These are phyloP conservation scores for Mycena rebaudengoi DNA, from an alignment of 768 basidiomycete species.

Conservation along the genomic window DNA sequence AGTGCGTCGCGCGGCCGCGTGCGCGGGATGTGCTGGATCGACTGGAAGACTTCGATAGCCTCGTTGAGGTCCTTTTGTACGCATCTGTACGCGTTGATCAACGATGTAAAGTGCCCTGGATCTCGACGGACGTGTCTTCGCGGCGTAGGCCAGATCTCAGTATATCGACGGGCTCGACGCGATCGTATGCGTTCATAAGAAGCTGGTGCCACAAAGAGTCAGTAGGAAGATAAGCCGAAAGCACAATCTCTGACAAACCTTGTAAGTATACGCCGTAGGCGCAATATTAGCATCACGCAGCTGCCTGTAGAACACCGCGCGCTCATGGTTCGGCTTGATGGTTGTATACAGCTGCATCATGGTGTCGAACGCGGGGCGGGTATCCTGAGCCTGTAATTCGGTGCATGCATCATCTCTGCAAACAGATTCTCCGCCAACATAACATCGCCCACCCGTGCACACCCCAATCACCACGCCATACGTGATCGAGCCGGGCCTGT, in stretches of 20 bases:
- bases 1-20: constrained; percentile 79
- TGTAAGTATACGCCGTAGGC: constrained; percentile 94
- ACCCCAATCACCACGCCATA: constrained; percentile 95
- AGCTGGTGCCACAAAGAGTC: constrained; percentile 58
- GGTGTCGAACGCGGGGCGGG: constrained; percentile 97
- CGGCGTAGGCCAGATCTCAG: constrained; percentile 66
- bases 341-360: constrained; percentile 98
- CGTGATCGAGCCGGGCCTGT: constrained; percentile 82
- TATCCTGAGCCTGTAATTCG: constrained; percentile 85
- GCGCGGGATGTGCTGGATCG: constrained; percentile 65
- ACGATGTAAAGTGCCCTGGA: constrained; percentile 71
- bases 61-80: constrained; percentile 78
- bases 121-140: constrained; percentile 52
- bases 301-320: constrained; percentile 74
- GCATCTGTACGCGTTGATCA: constrained; percentile 91
- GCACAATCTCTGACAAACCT: constrained; percentile 54
- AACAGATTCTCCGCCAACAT: constrained; percentile 85
- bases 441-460: constrained; percentile 91
- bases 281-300: constrained; percentile 66
- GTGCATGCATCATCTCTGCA: constrained; percentile 78
- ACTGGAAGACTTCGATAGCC: constrained; percentile 81
- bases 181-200: constrained; percentile 88
- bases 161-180: constrained; percentile 84
- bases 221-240: not conserved
- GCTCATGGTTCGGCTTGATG: constrained; percentile 86